A percentile compares a stretch with the other conserved stretches of the same genome.
These are phyloP conservation scores for Neocatenulostroma microsporum DNA, from an alignment of 2,329 filamentous ascomycete species.

Conservation along the genomic window DNA sequence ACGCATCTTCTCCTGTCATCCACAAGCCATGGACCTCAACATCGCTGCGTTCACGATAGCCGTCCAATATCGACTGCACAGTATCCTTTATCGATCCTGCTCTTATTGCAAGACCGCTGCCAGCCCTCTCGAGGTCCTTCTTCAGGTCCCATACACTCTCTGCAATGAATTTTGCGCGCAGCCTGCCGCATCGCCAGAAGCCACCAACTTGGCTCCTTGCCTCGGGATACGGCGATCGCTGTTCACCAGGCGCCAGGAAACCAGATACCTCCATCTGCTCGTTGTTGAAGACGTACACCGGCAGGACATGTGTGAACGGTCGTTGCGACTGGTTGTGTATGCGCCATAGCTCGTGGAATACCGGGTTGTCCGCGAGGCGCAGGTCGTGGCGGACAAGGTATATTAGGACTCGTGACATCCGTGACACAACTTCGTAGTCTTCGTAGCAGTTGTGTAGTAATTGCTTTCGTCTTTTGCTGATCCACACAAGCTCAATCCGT, in stretches of 20 bases:
- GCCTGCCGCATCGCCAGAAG: slow-evolving; percentile 67
- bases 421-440: no score
- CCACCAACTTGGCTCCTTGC: slow-evolving; percentile 57
- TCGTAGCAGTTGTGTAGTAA: no score
- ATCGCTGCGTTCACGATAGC: slow-evolving; percentile 29
- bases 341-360: slow-evolving; percentile 52
- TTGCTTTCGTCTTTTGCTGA: not conserved
- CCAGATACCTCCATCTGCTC: slow-evolving; percentile 69
- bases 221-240: slow-evolving; percentile 57
- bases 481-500: no score
- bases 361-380: slow-evolving; percentile 65
- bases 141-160: slow-evolving; percentile 69
- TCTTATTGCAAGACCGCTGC: slow-evolving; percentile 56
- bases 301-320: slow-evolving; percentile 58
- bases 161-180: slow-evolving; percentile 63
- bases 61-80: slow-evolving; percentile 49
- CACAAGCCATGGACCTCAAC: slow-evolving; percentile 56
- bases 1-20: slow-evolving; percentile 64
- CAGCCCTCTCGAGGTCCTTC: slow-evolving; percentile 48
- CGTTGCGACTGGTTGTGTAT: slow-evolving; percentile 41
- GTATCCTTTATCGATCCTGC: slow-evolving; percentile 56
- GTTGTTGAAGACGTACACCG: slow-evolving; percentile 61
- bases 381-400: slow-evolving; percentile 68
- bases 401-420: slow-evolving; percentile 47
- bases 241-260: slow-evolving; percentile 49